Evolutionary conservation across 345 rosid genomes (phyloP).

Genomic region (Syzygium jambos): DNA sequence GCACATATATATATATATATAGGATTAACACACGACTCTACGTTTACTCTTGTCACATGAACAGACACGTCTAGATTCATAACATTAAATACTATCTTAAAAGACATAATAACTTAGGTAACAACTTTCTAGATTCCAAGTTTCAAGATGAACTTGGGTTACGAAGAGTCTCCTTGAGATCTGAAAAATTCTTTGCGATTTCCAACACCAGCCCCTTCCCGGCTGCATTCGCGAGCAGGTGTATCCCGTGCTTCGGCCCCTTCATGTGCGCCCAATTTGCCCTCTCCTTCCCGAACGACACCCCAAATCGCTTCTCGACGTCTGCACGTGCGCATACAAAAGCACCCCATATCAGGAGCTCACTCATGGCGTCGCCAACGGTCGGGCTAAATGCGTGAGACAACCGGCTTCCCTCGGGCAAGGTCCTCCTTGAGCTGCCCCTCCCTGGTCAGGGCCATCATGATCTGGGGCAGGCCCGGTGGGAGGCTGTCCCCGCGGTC

Average conservation of each 20-base stretch:
- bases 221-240: constrained; percentile 63
- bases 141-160: too few species aligned
- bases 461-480: constrained; percentile 60
- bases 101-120: too few species aligned
- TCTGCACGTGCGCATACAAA: constrained; percentile 8
- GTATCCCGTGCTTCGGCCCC: constrained; percentile 57
- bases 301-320: constrained; percentile 36
- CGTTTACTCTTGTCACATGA: too few species aligned
- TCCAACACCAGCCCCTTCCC: constrained; percentile 54
- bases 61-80: too few species aligned
- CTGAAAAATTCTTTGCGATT: too few species aligned
- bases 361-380: not conserved
- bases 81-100: too few species aligned
- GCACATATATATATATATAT: too few species aligned
- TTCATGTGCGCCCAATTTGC: constrained; percentile 42
- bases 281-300: constrained; percentile 42
- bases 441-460: constrained; percentile 66
- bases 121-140: too few species aligned
- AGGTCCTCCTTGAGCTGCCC: constrained; percentile 55
- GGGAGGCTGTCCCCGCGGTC: constrained; percentile 70
- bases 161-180: too few species aligned
- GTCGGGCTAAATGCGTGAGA: not conserved
- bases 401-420: constrained; percentile 15
- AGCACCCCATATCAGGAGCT: not conserved
- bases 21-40: too few species aligned